Percentiles rank a stretch among this genome's conserved stretches.
phyloP scores from a whole-genome alignment of 331 rosid species.

The Pyracantha coccinea region DNA sequence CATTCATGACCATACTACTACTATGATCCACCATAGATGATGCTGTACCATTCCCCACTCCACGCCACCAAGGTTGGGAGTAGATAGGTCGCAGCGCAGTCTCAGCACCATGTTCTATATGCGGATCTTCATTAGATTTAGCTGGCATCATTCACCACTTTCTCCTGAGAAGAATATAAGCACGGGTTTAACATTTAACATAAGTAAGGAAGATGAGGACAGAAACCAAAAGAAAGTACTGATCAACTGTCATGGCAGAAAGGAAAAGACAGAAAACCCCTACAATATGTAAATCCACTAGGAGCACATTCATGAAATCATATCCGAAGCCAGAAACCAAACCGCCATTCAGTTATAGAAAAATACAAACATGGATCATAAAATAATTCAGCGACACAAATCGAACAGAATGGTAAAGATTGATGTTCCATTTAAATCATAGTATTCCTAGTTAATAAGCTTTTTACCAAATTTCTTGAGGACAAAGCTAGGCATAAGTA shows the following conservation, averaged over 20 bases:
- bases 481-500: not conserved
- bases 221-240: not conserved
- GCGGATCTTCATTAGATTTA: constrained; percentile 45
- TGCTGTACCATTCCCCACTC: constrained; percentile 26
- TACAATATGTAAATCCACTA: not conserved
- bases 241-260: not conserved
- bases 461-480: not conserved
- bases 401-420: not conserved
- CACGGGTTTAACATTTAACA: not conserved
- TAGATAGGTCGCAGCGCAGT: constrained; percentile 32
- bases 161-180: constrained; percentile 12
- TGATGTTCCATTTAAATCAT: not conserved
- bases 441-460: not conserved
- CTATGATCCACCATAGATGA: constrained; percentile 31
- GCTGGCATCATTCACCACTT: constrained; percentile 58
- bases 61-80: constrained; percentile 67
- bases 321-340: not conserved
- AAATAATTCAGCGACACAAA: not conserved
- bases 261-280: not conserved
- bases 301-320: not conserved
- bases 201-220: not conserved
- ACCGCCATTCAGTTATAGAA: not conserved
- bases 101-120: constrained; percentile 22
- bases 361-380: not conserved
- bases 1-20: constrained; percentile 31